Percentiles rank a stretch among this genome's conserved stretches.
Evolutionary conservation across 805 yeast species (phyloP).

Genomic region (Suhomyces vadensis): DNA sequence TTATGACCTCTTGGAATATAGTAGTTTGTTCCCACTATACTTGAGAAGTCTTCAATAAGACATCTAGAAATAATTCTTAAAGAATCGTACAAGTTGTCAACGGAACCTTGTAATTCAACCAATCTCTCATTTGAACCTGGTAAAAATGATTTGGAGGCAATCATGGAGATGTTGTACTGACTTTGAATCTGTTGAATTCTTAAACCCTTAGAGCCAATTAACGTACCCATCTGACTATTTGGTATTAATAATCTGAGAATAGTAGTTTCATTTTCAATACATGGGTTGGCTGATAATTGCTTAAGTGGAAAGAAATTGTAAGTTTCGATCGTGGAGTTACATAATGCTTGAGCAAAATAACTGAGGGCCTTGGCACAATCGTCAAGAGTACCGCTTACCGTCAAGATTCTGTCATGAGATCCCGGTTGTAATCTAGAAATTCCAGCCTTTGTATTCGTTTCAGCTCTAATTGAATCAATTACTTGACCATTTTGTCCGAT

Average conservation of each 20-base stretch:
- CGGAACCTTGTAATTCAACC: slow-evolving; percentile 83
- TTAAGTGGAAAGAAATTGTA: slow-evolving; percentile 61
- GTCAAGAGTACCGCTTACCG: slow-evolving; percentile 72
- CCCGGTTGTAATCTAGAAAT: slow-evolving; percentile 80
- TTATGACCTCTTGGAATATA: slow-evolving; percentile 52
- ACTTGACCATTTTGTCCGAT: slow-evolving; percentile 84
- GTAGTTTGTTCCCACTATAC: slow-evolving; percentile 61
- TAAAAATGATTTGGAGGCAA: slow-evolving; percentile 81
- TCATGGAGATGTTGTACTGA: slow-evolving; percentile 69
- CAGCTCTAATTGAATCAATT: slow-evolving; percentile 72
- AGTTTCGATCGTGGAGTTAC: slow-evolving; percentile 40
- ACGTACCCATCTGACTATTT: slow-evolving; percentile 83
- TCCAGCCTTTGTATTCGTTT: slow-evolving; percentile 81
- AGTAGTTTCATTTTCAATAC: slow-evolving; percentile 51
- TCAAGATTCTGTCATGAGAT: slow-evolving; percentile 77
- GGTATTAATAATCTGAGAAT: slow-evolving; percentile 73
- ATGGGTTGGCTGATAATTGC: slow-evolving; percentile 54
- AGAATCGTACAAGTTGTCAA: slow-evolving; percentile 59
- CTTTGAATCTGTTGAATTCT: slow-evolving; percentile 80
- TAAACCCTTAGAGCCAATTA: slow-evolving; percentile 81
- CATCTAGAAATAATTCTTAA: slow-evolving; percentile 64
- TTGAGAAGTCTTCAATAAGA: slow-evolving; percentile 71
- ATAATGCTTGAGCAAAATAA: slow-evolving; percentile 65
- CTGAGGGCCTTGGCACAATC: slow-evolving; percentile 70
- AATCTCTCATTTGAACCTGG: slow-evolving; percentile 82